Base-by-base conservation (phyloP, 2,329 filamentous ascomycete species). In the Niveomyces coronatus region DNA sequence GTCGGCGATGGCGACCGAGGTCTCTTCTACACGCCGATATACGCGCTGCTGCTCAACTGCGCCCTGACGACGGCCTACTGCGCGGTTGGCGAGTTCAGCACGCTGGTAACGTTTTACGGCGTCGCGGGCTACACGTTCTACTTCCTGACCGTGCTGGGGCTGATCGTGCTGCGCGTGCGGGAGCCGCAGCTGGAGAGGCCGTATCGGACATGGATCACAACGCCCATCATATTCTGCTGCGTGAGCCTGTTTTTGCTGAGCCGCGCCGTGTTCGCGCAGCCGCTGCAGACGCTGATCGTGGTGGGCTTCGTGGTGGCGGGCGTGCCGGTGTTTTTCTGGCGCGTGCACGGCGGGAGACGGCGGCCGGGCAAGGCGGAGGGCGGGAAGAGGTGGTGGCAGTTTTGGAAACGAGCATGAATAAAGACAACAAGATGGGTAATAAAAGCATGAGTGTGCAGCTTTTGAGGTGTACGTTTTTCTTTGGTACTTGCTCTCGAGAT, bases 121-220 rank as follows among this genome's bases (percentile, higher is more conserved):
- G 91, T 98, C 10, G 91, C 91, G 0, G 88, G 88, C 11, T 98
- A 98, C 58, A 85, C 85, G 0, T 98, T 98, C 56, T 98, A 98
- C 64, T 98, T 98, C 59, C 65, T 94, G 40, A 93, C 89, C 0
- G 91, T 98, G 0, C 74, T 98, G 0, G 91, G 91, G 1, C 70
- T 98, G 34, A 95, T 98, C 45, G 75, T 98, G 37, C 68, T 98
- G 44, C 74, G 91, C 20, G 85, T 96, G 20, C 75, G 74, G 45
- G 91, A 98, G 58, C 91, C 91, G 4, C 70, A 80, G 45, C 71
- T 98, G 31, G 87, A 95, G 57, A 67, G 91, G 18, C 89, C 91
- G 1, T 98, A 98, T 62, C 81, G 79, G 57, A 94, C 88, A 3
- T 98, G 89, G 91, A 94, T 98, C 53, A 82, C 82, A 1, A 98